Evolutionary conservation across 306 rosid species (phyloP).

Genomic region (Rosa chinensis): DNA sequence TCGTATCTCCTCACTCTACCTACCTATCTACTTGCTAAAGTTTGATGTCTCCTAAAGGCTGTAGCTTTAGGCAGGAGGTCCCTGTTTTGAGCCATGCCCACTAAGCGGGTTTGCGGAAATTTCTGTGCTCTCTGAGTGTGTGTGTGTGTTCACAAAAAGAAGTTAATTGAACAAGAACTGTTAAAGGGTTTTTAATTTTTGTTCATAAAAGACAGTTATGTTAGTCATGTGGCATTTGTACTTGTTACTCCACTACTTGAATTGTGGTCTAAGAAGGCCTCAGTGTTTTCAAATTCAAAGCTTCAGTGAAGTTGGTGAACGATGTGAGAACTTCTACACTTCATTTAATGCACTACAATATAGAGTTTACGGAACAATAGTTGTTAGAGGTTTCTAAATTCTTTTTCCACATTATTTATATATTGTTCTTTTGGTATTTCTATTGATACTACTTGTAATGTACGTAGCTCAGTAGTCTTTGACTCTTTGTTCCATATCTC

Average conservation of each 20-base stretch:
- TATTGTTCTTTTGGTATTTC: slow-evolving; percentile 1
- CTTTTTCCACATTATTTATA: background rate
- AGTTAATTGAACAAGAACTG: background rate
- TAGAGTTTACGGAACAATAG: background rate
- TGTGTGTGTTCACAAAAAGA: background rate
- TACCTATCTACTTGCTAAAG: background rate
- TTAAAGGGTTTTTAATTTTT: background rate
- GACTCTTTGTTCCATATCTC: background rate
- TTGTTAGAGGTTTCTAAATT: background rate
- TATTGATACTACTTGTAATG: background rate
- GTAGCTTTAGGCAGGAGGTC: background rate
- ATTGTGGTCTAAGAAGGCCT: background rate
- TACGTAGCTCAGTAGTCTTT: background rate
- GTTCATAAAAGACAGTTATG: no score
- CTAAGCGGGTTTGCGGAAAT: background rate
- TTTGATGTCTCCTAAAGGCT: background rate
- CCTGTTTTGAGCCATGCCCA: background rate
- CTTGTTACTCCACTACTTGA: background rate
- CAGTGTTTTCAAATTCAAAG: background rate
- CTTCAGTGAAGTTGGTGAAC: background rate
- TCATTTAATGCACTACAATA: background rate
- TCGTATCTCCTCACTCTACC: background rate
- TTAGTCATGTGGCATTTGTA: background rate
- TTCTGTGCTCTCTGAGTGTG: background rate
- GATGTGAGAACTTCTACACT: background rate